Evolutionary conservation across 768 basidiomycete genomes (phyloP), one percentile per base, ranked within the genome.

Genomic region (Amanita polypyramis): DNA sequence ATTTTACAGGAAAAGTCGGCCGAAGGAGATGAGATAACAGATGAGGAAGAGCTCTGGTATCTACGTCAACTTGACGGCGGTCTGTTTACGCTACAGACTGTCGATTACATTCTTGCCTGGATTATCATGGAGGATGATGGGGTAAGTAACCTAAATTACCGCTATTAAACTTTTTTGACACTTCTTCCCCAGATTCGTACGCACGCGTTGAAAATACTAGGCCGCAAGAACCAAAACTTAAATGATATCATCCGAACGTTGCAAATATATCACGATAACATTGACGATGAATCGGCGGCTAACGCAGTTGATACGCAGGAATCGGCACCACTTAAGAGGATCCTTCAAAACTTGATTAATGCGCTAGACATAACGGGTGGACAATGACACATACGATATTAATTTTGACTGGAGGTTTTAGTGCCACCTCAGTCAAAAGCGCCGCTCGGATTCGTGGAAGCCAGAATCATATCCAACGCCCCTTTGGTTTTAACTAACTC

Each of bases 61-160:
- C 67, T 96, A n/a, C 79, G 82, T 27, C 76, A 85, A 47, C 65
- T 98, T 30, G 92, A 96, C 49, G 80, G 82, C 2, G 96, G 96
- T 0, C 65, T 96, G 37, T 92, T 87, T 59, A 85, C 84, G 1
- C 64, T 98, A 6, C 95, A 98, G 58, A 91, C 83, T 14, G 77
- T 91, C 34, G 95, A 98, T 62, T 97, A 94, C 56, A 86, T 97
- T 51, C 65, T 97, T 33, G 92, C 87, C 4, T 99, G 96, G 96
- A 65, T 97, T 21, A 76, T 80, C 47, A 94, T 97, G 93, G 96
- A 99, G 65, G 95, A 98, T 56, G 95, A 98, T 56, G 96, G 95
- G 32, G 96, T 96, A 67, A 48, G 87, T 65, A 3, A 0, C 11
- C 52, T 36, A 37, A 15, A 23, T 6, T 30, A 20, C 39, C 20